These are phyloP conservation scores for Saccharum officinarum DNA, from an alignment of 176 grass and related monocot genomes.

Conservation along the genomic window DNA sequence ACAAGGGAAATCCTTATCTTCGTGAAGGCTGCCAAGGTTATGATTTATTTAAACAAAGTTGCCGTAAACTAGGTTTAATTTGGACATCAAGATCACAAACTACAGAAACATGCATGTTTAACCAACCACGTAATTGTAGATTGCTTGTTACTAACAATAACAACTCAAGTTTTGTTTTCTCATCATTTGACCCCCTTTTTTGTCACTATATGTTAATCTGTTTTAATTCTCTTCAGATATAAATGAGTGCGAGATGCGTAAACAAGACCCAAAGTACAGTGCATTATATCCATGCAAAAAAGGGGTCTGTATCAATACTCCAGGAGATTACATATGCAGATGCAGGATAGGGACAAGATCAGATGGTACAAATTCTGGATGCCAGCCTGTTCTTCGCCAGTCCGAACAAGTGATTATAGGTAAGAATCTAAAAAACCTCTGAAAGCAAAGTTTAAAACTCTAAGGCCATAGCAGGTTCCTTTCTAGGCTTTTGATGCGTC, in stretches of 20 bases:
- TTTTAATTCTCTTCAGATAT: constrained; percentile 6
- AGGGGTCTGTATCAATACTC: constrained; percentile 29
- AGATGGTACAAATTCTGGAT: background rate
- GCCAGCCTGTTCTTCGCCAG: background rate
- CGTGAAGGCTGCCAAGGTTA: constrained; percentile 39
- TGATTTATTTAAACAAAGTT: no score
- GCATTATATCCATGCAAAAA: constrained; percentile 35
- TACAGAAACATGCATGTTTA: no score
- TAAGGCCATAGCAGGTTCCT: no score
- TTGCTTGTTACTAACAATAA: no score
- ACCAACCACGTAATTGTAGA: no score
- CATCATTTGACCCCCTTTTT: no score
- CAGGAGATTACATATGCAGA: constrained; percentile 22
- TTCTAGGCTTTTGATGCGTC: background rate
- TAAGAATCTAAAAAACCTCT: background rate
- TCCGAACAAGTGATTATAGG: background rate
- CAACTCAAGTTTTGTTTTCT: no score
- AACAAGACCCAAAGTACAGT: background rate
- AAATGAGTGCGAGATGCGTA: constrained; percentile 28
- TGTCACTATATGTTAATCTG: background rate
- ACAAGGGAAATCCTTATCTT: constrained; percentile 43
- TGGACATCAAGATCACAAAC: background rate
- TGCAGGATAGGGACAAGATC: background rate
- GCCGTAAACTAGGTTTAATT: background rate
- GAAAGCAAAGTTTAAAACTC: background rate